Percentiles rank a stretch among this genome's conserved stretches.
Evolutionary conservation across 106 monocot genomes (phyloP).

Genomic region (Triglochin maritima): DNA sequence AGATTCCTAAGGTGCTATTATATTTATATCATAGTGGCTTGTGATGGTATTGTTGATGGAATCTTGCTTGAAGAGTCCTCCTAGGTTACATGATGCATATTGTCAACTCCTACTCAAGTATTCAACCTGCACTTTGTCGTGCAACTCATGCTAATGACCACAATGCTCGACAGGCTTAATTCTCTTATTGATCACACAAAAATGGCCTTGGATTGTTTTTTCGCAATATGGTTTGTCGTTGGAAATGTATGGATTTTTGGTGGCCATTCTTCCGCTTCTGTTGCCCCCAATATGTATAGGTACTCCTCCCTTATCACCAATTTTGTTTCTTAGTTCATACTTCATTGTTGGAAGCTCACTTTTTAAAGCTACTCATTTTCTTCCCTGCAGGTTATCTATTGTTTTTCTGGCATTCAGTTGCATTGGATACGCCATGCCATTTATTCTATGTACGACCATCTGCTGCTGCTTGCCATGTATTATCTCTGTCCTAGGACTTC

Average conservation of each 20-base stretch:
- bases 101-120: too few species aligned
- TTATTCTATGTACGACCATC: slow-evolving; percentile 49
- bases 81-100: too few species aligned
- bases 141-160: too few species aligned
- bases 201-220: slow-evolving; percentile 88
- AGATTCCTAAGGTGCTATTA: too few species aligned
- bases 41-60: too few species aligned
- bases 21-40: too few species aligned
- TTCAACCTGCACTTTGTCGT: too few species aligned
- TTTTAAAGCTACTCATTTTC: slow-evolving; percentile 1
- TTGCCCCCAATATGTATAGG: slow-evolving; percentile 86
- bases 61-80: too few species aligned
- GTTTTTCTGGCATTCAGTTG: slow-evolving; percentile 55
- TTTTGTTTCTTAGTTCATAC: neutral
- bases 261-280: slow-evolving; percentile 48
- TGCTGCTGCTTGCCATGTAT: slow-evolving; percentile 70
- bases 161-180: slow-evolving; percentile 29
- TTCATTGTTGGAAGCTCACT: neutral
- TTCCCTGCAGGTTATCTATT: slow-evolving; percentile 39
- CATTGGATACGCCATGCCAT: slow-evolving; percentile 58
- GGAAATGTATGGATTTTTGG: slow-evolving; percentile 95
- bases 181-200: slow-evolving; percentile 62
- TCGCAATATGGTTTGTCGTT: slow-evolving; percentile 92
- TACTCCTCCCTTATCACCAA: slow-evolving; percentile 1
- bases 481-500: slow-evolving; percentile 45